phyloP scores from a whole-genome alignment of 352 stramenopile genomes.

The Pythium folliculosum region DNA sequence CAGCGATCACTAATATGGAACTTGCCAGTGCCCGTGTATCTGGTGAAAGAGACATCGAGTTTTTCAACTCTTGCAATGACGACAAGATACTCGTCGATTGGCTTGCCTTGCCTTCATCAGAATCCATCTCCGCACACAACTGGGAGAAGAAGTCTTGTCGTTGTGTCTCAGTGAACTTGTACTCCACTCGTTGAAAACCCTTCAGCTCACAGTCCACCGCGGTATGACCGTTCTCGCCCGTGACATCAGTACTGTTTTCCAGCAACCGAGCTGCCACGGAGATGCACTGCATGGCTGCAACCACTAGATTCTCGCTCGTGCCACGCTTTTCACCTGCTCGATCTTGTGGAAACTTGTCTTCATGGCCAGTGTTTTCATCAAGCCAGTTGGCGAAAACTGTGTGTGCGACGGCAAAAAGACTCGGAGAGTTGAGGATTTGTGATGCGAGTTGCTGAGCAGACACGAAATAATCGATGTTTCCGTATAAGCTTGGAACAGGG shows the following conservation, averaged over 20 bases:
- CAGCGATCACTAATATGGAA: background rate
- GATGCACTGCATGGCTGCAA: constrained; percentile 54
- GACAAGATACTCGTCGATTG: constrained; percentile 12
- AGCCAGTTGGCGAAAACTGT: constrained; percentile 45
- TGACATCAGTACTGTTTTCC: background rate
- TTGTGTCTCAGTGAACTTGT: background rate
- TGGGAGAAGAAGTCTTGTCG: constrained; percentile 9
- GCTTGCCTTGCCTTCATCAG: background rate
- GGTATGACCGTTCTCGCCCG: background rate
- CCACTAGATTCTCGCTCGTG: constrained; percentile 55
- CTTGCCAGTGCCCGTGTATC: constrained; percentile 19
- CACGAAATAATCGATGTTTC: constrained; percentile 4
- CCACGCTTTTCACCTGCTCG: constrained; percentile 8
- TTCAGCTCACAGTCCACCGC: background rate
- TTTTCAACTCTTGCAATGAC: constrained; percentile 4
- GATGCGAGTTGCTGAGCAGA: constrained; percentile 15
- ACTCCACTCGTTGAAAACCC: background rate
- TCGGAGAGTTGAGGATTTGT: constrained; percentile 53
- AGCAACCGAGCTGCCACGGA: constrained; percentile 46
- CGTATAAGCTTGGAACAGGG: background rate
- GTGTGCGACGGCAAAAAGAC: constrained; percentile 44
- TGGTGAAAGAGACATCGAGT: constrained; percentile 13
- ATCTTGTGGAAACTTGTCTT: constrained; percentile 6
- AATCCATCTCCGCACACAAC: constrained; percentile 1
- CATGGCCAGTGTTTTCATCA: constrained; percentile 5